Base-by-base conservation (phyloP, 73 alveolate genomes). In the Durusdinium trenchii region DNA sequence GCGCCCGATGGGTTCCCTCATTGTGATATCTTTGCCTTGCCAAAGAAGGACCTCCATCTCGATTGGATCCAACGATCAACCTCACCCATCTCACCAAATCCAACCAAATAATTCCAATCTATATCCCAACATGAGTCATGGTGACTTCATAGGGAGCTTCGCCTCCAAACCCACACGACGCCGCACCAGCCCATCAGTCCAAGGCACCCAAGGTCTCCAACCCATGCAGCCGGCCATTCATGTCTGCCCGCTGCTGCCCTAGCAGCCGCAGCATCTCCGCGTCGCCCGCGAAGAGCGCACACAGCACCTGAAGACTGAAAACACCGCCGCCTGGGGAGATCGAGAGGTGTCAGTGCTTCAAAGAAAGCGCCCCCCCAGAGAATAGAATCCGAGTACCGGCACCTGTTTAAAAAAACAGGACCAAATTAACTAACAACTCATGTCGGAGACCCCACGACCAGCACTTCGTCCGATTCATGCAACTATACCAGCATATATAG, bases 261-360 rank as follows among this genome's bases (percentile, higher is more conserved):
- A 91, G 97, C 18, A 67, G 52, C 14, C 87, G 97, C 35, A 91
- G 42, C 97, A 91, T 91, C 46, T 36, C 42, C 42, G 48, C 97
- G 47, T 91, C 97, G 28, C 97, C 97, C 0, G 97, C 30, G 75
- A 91, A 43, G 6, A 91, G 60, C 60, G 97, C 97, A 26, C 97
- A 64, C 71, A 91, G 40, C 40, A 71, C 64, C 89, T 54, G 52
- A 35, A 40, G 12, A 12, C 69, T 57, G 23, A 16, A 57, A 12
- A 16, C 69, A 12, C 69, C 69, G 12, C n/a, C n/a, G n/a, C n/a
- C n/a, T n/a, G n/a, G n/a, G n/a, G n/a, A n/a, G n/a, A n/a, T n/a
- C 28, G 64, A 12, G 28, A 54, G 9, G 64, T 20, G 28, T 54
- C 64, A 20, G 64, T 9, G 20, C 64, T 54, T 20, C 64, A 54